Evolutionary conservation across 257 asterid genomes (phyloP).

Genomic region (Coffea eugenioides): DNA sequence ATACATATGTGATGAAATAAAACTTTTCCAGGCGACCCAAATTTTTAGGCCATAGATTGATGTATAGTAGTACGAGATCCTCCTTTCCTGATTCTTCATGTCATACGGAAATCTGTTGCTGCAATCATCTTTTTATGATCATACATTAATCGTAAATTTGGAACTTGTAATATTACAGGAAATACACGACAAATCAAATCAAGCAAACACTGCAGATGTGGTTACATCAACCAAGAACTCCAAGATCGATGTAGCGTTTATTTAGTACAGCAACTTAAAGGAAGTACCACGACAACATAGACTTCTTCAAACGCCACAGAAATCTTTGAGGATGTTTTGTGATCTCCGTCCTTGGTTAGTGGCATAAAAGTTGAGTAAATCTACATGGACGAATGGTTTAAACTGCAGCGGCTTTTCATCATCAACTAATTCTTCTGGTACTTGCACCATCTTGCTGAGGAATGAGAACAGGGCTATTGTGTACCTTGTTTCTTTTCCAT

Average conservation of each 20-base stretch:
- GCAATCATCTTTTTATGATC: background rate
- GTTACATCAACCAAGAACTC: background rate
- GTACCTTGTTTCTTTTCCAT: conserved; percentile 46
- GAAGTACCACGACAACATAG: background rate
- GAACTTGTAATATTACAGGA: background rate
- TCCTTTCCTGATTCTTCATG: too few relatives aligned
- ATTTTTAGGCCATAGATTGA: background rate
- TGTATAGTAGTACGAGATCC: too few relatives aligned
- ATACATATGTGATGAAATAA: too few relatives aligned
- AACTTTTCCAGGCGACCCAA: too few relatives aligned
- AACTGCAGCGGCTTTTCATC: conserved; percentile 49
- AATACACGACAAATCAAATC: background rate
- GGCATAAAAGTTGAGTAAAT: conserved; percentile 51
- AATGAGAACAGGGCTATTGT: conserved; percentile 66
- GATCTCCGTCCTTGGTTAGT: conserved; percentile 52
- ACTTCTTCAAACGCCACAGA: conserved; percentile 56
- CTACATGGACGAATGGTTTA: conserved; percentile 58
- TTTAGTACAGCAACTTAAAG: background rate
- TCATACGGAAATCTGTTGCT: background rate
- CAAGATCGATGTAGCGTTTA: background rate
- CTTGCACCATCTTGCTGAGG: conserved; percentile 46
- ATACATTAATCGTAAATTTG: background rate
- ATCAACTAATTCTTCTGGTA: conserved; percentile 59
- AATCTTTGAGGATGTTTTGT: conserved; percentile 52
- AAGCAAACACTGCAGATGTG: background rate